Base-by-base conservation (phyloP, 371 early-diverging fungal genomes). In the Vairimorpha necatrix region DNA sequence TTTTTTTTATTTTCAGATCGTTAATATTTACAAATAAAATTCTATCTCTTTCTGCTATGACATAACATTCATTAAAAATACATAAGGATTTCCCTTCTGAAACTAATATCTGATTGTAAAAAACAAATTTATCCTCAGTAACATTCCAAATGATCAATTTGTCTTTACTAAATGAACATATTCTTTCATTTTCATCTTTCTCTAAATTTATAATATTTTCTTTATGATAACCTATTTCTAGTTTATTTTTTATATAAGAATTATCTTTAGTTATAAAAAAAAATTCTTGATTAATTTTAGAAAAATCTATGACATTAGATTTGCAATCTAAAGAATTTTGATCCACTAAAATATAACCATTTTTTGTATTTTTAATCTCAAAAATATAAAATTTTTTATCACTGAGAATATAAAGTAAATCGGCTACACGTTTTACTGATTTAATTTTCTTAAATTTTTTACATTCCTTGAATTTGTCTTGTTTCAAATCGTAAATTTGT, bases 361-460 rank as follows among this genome's bases (percentile, higher is more conserved):
- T 47, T 68, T 58, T 58, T 22, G 33, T 63, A 14, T 20, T 47
- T 50, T 50, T 50, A 11, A 50, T 50, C 20, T 48, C 42, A 60
- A 56, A 76, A 0, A 34, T 67, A 54, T 20, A 67, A n/a, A 66
- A 48, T 42, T 80, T 73, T 9, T 62, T 76, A 13, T 61, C 54
- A 36, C 24, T 46, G n/a, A 72, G 67, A 28, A 80, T 39, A 32
- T 54, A 53, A 28, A 80, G 0, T 24, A 4, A 63, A 24, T 63
- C 48, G 18, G 32, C 73, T n/a, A 30, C 42, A 0, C 32, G 2
- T 14, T 58, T 70, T 18, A 72, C 63, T 38, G 61, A 68, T 54
- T 70, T 74, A 28, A 68, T 61, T 46, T 81, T 81, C 38, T 72
- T 77, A 54, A 72, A 76, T 26, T 46, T 69, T 30, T 22, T 56